Base-by-base conservation (phyloP, 2,329 filamentous ascomycete species). In the Xylaria sp. region DNA sequence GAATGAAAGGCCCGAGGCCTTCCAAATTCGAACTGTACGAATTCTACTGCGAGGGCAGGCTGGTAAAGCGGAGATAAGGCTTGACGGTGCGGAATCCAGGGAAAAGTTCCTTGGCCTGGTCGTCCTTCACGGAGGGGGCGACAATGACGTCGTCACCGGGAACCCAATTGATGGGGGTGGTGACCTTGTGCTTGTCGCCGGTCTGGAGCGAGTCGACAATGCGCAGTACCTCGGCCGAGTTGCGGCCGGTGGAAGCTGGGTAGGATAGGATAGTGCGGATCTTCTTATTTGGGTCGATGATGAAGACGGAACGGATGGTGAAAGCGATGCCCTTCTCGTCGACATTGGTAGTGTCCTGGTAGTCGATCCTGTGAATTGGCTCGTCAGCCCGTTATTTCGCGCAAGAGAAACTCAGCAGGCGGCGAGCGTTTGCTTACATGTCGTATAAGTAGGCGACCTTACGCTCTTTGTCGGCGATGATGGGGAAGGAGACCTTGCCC, bases 211-310 rank as follows among this genome's bases (percentile, higher is more conserved):
- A 92, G 85, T 94, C 91, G 80, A 94, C 83, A 74, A 93, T 90
- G 78, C 92, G 90, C 75, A 94, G 88, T 61, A 94, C 90, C 86
- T 94, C 92, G 74, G 89, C 86, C 71, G 91, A 90, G 86, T 94
- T 94, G 79, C 92, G 90, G 82, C 94, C 94, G 54, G 93, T 97
- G 68, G 92, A 94, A 70, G 94, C 94, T 51, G 94, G 94, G 86
- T 97, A 98, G 79, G 92, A 91, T 85, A 97, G 92, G 81, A 93
- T 97, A 80, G 94, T 90, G 76, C 94, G 91, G 83, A 97, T 96
- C 82, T 91, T 95, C 90, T 97, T 97, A 82, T 89, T 90, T 72
- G 94, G 94, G 85, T 97, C 94, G 81, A 97, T 96, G 84, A 97
- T 87, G 87, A 97, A 97, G 79, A 97, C 94, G 75, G 92, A 93